phyloP scores from a whole-genome alignment of 2,329 filamentous ascomycete species.

The Calonectria fujianensis region DNA sequence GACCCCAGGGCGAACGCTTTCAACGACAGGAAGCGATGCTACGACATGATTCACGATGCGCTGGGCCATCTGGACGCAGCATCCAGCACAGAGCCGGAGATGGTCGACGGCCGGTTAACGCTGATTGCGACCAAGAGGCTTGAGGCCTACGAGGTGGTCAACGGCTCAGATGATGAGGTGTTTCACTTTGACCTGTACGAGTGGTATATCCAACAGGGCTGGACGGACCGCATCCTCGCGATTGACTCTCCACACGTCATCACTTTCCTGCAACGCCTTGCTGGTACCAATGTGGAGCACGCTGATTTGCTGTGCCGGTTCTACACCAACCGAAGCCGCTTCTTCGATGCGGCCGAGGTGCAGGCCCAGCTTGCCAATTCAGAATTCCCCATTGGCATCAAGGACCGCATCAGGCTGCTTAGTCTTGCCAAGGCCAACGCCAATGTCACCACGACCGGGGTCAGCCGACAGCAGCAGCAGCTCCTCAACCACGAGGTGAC shows the following conservation, averaged over 20 bases:
- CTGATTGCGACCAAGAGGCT: slow-evolving; percentile 84
- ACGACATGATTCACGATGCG: slow-evolving; percentile 90
- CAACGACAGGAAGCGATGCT: slow-evolving; percentile 84
- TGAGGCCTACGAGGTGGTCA: slow-evolving; percentile 94
- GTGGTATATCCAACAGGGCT: slow-evolving; percentile 93
- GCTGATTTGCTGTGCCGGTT: slow-evolving; percentile 96
- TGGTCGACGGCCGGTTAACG: slow-evolving; percentile 86
- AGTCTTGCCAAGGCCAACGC: slow-evolving; percentile 95
- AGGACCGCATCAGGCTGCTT: slow-evolving; percentile 90
- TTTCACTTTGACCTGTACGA: slow-evolving; percentile 98
- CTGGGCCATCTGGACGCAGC: slow-evolving; percentile 85
- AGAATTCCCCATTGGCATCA: slow-evolving; percentile 86
- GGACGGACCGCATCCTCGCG: slow-evolving; percentile 88
- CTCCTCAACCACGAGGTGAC: slow-evolving; percentile 88
- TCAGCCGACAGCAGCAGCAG: slow-evolving; percentile 88
- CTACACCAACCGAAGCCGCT: slow-evolving; percentile 88
- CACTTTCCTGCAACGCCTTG: slow-evolving; percentile 87
- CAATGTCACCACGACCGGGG: slow-evolving; percentile 85
- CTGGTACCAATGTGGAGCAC: slow-evolving; percentile 82
- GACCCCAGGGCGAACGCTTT: slow-evolving; percentile 83
- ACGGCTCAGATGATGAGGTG: slow-evolving; percentile 90
- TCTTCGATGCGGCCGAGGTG: slow-evolving; percentile 90
- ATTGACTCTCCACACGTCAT: slow-evolving; percentile 91
- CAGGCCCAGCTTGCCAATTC: slow-evolving; percentile 90
- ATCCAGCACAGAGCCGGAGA: slow-evolving; percentile 80